These are phyloP conservation scores for Skeletonema tropicum DNA, from an alignment of 108 stramenopile genomes.

Conservation along the genomic window DNA sequence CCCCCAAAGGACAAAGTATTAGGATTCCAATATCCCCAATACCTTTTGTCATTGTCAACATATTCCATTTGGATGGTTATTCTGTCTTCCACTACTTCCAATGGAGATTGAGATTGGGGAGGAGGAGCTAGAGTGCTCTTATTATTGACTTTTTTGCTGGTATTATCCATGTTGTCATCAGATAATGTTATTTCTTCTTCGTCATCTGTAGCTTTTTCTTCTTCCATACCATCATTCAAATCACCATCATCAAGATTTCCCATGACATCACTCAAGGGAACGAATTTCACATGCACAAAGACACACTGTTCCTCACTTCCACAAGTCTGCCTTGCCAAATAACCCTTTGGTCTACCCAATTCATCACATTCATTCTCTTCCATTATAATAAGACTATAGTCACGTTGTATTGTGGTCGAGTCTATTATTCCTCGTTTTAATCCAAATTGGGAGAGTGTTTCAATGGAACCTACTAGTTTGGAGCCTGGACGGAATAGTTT, in stretches of 20 bases:
- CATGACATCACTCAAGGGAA: conserved; percentile 15
- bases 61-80: conserved; percentile 44
- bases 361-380: conserved; percentile 38
- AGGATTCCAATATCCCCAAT: conserved; percentile 34
- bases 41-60: conserved; percentile 28
- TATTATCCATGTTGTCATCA: background rate
- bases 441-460: background rate
- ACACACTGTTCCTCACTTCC: conserved; percentile 42
- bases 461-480: conserved; percentile 32
- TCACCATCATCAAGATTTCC: background rate
- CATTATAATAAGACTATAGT: conserved; percentile 43
- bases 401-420: background rate
- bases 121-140: background rate
- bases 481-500: conserved; percentile 40
- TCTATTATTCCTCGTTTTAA: background rate
- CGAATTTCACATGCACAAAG: conserved; percentile 27
- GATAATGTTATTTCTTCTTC: background rate
- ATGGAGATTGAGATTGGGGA: conserved; percentile 6
- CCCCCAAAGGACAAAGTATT: conserved; percentile 35
- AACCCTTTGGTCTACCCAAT: conserved; percentile 33
- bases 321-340: conserved; percentile 36
- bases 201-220: background rate
- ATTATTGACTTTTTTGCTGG: background rate
- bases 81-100: conserved; percentile 3
- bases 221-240: conserved; percentile 4